Base-by-base conservation (phyloP, 1,284 basidiomycete genomes). In the Trametes hirsuta region DNA sequence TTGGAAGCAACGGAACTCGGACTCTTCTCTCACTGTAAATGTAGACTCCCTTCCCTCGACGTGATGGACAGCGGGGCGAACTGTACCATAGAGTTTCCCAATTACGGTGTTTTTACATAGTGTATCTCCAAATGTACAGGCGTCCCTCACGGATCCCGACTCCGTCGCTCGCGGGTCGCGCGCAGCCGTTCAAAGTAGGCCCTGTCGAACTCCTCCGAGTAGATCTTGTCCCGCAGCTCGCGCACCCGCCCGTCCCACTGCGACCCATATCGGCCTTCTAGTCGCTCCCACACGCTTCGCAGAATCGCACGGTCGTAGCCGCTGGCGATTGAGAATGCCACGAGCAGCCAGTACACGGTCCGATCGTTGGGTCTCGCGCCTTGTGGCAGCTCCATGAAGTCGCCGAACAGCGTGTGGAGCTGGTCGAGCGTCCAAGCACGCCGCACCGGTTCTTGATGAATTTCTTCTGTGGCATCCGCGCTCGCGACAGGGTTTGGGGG, bases 331-430 rank as follows among this genome's bases (percentile, higher is more conserved):
- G 78, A 77, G 61, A 85, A 90, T 0, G 87, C 85, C 24, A 79
- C 71, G 63, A 93, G 72, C 50, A 90, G 81, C 85, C 88, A 90
- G 67, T 84, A 87, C 35, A 90, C 65, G 40, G 79, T 74, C 34
- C 79, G 76, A 24, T 74, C 76, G 18, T 77, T 81, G 6, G 84
- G 79, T 30, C 70, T 68, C 44, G 75, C 72, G 48, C 74, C 71
- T 11, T 67, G 66, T 0, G 86, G 81, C 24, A 88, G 74, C 39
- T 71, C 71, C 40, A 90, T 71, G 71, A 90, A 91, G 35, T 77
- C 76, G 25, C 79, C 72, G 64, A 88, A 88, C n/a, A 91, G 67
- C 2, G 74, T 68, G 15, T 79, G 71, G 39, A 92, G 79, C 63
- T 82, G 81, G 5, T 79, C 72, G 58, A 83, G 69, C n/a, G 80